A percentile compares a stretch with the other conserved stretches of the same genome.
Conservation (phyloP, 768 basidiomycete genomes). For the Lactarius hatsudake region DNA sequence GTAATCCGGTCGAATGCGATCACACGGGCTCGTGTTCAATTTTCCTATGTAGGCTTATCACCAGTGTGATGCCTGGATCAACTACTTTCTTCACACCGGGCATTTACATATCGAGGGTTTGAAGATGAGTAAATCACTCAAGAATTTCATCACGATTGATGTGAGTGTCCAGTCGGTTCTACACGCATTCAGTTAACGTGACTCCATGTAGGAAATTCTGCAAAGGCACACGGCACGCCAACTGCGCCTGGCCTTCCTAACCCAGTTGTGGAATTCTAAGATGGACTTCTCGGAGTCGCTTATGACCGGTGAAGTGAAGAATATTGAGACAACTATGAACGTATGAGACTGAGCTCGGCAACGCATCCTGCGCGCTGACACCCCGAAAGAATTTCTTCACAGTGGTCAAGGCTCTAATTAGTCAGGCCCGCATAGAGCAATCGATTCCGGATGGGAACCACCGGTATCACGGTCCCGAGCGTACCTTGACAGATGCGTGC, state of each 20-base stretch:
- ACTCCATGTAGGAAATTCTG: constrained; percentile 68
- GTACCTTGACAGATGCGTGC: constrained; percentile 64
- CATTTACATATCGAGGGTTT: constrained; percentile 97
- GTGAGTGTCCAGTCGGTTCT: constrained; percentile 41
- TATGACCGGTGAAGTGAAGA: constrained; percentile 86
- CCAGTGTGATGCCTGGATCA: constrained; percentile 90
- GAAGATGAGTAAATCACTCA: constrained; percentile 99
- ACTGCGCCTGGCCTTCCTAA: constrained; percentile 86
- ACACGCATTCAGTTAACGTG: constrained; percentile 15
- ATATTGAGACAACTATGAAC: constrained; percentile 79
- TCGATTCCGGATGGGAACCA: constrained; percentile 58
- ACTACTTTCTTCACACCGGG: constrained; percentile 98
- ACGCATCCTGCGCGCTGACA: background rate
- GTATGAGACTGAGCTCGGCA: constrained; percentile 43
- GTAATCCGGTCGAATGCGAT: constrained; percentile 37
- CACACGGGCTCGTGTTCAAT: constrained; percentile 13
- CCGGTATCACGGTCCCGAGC: constrained; percentile 65
- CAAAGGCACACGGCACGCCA: constrained; percentile 81
- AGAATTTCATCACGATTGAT: constrained; percentile 98
- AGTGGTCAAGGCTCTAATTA: constrained; percentile 75
- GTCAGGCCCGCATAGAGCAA: constrained; percentile 49
- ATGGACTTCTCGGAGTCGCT: constrained; percentile 91
- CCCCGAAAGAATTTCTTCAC: constrained; percentile 86
- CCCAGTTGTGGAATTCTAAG: constrained; percentile 88
- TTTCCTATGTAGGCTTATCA: constrained; percentile 74